Conservation (phyloP, 73 alveolate species). For the Halteria grandinella region DNA sequence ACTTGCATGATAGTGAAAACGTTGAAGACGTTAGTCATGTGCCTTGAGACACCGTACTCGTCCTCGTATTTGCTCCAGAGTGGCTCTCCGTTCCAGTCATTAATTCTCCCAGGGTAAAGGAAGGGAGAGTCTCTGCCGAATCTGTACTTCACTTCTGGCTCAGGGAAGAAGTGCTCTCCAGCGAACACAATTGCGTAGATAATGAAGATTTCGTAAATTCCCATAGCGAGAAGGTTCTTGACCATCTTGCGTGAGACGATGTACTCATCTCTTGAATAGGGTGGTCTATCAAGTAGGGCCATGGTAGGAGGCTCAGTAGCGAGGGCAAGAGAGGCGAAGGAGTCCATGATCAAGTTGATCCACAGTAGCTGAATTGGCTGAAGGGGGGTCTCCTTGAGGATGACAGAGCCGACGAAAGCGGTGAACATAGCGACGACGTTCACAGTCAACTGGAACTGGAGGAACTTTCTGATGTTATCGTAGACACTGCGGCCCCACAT, state of each 20-base stretch:
- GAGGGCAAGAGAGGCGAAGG: slow-evolving; percentile 89
- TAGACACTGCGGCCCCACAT: slow-evolving; percentile 92
- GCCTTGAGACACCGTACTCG: slow-evolving; percentile 83
- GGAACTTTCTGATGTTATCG: slow-evolving; percentile 86
- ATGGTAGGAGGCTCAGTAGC: slow-evolving; percentile 96
- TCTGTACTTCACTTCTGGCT: slow-evolving; percentile 53
- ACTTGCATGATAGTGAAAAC: slow-evolving; percentile 85
- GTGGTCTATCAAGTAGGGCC: slow-evolving; percentile 83
- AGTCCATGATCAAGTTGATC: slow-evolving; percentile 90
- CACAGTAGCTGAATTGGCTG: slow-evolving; percentile 91
- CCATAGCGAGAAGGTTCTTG: slow-evolving; percentile 84
- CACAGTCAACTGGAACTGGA: slow-evolving; percentile 94
- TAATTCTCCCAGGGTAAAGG: slow-evolving; percentile 64
- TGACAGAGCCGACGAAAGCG: slow-evolving; percentile 85
- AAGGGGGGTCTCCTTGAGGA: slow-evolving; percentile 88
- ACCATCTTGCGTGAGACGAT: slow-evolving; percentile 89
- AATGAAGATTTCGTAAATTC: slow-evolving; percentile 72
- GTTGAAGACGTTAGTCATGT: slow-evolving; percentile 89
- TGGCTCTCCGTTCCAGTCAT: slow-evolving; percentile 66
- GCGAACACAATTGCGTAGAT: slow-evolving; percentile 67
- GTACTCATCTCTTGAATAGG: slow-evolving; percentile 82
- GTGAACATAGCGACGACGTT: slow-evolving; percentile 87
- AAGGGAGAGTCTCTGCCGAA: slow-evolving; percentile 24
- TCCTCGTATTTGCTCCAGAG: slow-evolving; percentile 68
- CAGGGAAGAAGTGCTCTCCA: slow-evolving; percentile 83